phyloP scores from a whole-genome alignment of 2,329 filamentous ascomycete species.

The Fusarium lyarnte region DNA sequence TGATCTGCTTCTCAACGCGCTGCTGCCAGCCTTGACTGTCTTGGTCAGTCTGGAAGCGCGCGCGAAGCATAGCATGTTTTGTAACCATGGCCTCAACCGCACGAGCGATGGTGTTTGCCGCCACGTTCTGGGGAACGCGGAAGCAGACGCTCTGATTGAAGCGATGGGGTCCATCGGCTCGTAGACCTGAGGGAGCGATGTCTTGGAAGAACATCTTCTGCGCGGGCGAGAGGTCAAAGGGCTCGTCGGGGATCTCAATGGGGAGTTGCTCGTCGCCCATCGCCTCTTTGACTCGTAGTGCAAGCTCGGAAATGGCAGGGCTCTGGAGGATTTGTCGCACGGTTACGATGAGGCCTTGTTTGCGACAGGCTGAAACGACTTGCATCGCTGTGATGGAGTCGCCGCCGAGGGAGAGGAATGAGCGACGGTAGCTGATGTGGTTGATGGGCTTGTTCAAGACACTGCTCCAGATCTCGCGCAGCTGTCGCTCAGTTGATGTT shows the following conservation, averaged over 20 bases:
- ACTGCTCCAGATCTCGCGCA: not conserved
- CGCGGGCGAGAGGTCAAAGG: not conserved
- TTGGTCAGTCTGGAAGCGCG: not conserved
- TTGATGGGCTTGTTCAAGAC: not conserved
- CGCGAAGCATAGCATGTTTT: not conserved
- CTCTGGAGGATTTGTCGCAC: not conserved
- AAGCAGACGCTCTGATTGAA: not conserved
- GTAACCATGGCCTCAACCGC: not conserved
- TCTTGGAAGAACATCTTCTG: not conserved
- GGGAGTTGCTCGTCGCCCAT: not conserved
- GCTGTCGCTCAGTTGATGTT: not conserved
- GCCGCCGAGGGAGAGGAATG: not conserved
- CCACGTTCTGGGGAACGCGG: rapidly evolving
- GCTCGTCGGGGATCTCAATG: not conserved
- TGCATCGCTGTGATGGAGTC: slow-evolving; percentile 7
- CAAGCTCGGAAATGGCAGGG: not conserved
- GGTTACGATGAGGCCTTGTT: not conserved
- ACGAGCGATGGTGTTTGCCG: not conserved
- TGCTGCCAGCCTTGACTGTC: not conserved
- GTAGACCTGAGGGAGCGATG: not conserved
- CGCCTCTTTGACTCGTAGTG: not conserved
- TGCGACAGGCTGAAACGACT: not conserved
- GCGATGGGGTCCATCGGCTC: not conserved
- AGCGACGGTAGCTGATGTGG: not conserved
- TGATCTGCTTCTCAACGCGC: not conserved